Percentiles rank a stretch among this genome's conserved stretches.
Evolutionary conservation across 352 stramenopile genomes (phyloP).

Genomic region (Phytophthora pini): DNA sequence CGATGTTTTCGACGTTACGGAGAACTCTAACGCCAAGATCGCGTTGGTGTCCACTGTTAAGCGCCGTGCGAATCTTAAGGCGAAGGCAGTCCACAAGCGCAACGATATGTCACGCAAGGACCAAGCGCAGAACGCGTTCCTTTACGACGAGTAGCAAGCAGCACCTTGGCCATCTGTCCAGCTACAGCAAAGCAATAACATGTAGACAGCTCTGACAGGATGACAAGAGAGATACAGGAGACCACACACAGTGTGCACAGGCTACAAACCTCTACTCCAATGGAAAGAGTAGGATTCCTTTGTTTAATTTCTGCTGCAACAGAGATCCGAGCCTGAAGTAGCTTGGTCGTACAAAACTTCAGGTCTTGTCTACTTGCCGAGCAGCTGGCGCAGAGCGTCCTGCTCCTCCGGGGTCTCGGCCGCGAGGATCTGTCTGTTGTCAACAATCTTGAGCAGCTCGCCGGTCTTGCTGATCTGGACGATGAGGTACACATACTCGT

Average conservation of each 20-base stretch:
- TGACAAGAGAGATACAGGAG: conserved; percentile 8
- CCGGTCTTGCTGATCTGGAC: conserved; percentile 94
- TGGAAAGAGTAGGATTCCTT: conserved; percentile 26
- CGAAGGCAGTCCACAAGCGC: conserved; percentile 59
- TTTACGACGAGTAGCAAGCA: conserved; percentile 62
- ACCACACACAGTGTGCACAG: conserved; percentile 5
- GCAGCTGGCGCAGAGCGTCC: conserved; percentile 75
- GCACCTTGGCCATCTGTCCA: not conserved
- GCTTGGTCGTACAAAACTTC: conserved; percentile 19
- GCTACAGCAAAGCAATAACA: conserved; percentile 8
- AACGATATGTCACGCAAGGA: conserved; percentile 64
- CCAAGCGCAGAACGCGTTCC: conserved; percentile 65
- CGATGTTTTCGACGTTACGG: conserved; percentile 67
- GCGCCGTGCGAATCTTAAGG: conserved; percentile 54
- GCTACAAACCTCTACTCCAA: conserved; percentile 24
- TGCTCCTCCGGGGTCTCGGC: conserved; percentile 81
- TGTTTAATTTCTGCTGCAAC: conserved; percentile 23
- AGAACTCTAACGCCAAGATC: conserved; percentile 54
- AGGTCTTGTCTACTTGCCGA: conserved; percentile 58
- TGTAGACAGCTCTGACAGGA: not conserved
- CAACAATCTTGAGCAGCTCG: conserved; percentile 91
- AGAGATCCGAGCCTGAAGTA: conserved; percentile 16
- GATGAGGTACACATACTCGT: conserved; percentile 96
- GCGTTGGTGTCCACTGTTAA: conserved; percentile 57
- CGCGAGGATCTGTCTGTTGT: conserved; percentile 91